Evolutionary conservation across 179 eudicot species (phyloP), one percentile per base, ranked within the genome.

Genomic region (Beta corolliflora): DNA sequence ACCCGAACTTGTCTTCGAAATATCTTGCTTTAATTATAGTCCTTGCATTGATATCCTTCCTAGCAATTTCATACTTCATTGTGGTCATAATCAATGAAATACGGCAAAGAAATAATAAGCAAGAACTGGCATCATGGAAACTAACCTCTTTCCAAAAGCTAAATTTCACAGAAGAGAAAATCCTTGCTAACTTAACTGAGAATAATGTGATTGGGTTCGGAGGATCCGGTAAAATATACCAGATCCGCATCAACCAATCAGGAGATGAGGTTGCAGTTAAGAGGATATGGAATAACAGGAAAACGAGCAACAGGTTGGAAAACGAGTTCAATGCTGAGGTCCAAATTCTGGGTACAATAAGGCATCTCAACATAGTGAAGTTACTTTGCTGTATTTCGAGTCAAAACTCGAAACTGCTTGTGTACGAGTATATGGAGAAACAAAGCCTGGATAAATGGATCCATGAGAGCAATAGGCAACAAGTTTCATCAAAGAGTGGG

Each of bases 401-500:
- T 64, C 91, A 91, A 41, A 85, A 88, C 48, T 91, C 94, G 7
- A 94, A 89, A 84, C 81, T 94, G 66, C 93, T 95, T 16, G 98
- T 95, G 5, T 94, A 95, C 10, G 97, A 95, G 88, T 94, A 90
- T 80, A 83, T 94, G 98, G 90, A 86, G 82, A 94, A 95, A 36
- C 91, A 86, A n/a, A 92, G 98, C 85, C 91, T 95, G 5, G 99
- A 95, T 77, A 80, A 84, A 76, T 94, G 99, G 98, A 77, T 94
- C 50, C 98, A 87, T 54, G 73, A 81, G 78, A 79, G 74, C 80
- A 81, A 78, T 87, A 69, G 9, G 15, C 19, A 46, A 59, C 23
- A 77, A 9, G 29, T 8, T 54, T 76, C 80, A 71, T 59, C 60
- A 16, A 63, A 8, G 3, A 48, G 7, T 25, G 66, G 71, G 59